These are phyloP conservation scores for Chrysanthemum makinoi DNA, from an alignment of 129 eudicot genomes.

Conservation along the genomic window DNA sequence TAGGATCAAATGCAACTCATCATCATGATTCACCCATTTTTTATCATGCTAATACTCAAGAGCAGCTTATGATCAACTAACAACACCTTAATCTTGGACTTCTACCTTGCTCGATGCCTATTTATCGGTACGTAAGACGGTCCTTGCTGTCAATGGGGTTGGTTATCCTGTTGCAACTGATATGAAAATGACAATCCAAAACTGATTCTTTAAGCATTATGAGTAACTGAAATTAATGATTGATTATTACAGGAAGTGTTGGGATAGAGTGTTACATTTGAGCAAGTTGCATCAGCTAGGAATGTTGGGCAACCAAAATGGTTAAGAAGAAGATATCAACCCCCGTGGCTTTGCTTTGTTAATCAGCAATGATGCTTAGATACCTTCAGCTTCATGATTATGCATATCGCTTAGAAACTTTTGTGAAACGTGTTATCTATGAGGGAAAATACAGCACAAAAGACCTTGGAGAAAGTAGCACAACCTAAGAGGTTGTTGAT, in stretches of 20 bases:
- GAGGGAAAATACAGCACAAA: constrained; percentile 63
- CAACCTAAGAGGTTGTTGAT: constrained; percentile 80
- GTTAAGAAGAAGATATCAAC: constrained; percentile 68
- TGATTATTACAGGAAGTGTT: constrained; percentile 54
- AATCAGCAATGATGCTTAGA: constrained; percentile 88
- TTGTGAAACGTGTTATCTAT: constrained; percentile 62
- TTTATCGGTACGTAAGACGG: constrained; percentile 18
- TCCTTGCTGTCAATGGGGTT: neutral
- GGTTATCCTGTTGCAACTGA: neutral
- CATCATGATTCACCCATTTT: constrained; percentile 34
- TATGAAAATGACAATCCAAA: too few relatives aligned
- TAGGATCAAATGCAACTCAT: constrained; percentile 30
- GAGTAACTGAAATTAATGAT: neutral
- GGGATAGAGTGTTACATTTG: constrained; percentile 76
- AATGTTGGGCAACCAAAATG: constrained; percentile 65
- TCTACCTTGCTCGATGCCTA: constrained; percentile 1
- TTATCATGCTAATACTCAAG: constrained; percentile 35
- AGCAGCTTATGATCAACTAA: constrained; percentile 40
- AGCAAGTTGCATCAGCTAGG: constrained; percentile 93
- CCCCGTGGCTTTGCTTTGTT: constrained; percentile 77
- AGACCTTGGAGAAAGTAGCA: constrained; percentile 72
- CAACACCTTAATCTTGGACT: constrained; percentile 10
- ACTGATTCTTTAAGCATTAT: too few relatives aligned
- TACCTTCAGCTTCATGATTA: constrained; percentile 75
- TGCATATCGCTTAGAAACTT: constrained; percentile 71